Evolutionary conservation across 257 asterid species (phyloP).

Genomic region (Solanum chmielewskii): DNA sequence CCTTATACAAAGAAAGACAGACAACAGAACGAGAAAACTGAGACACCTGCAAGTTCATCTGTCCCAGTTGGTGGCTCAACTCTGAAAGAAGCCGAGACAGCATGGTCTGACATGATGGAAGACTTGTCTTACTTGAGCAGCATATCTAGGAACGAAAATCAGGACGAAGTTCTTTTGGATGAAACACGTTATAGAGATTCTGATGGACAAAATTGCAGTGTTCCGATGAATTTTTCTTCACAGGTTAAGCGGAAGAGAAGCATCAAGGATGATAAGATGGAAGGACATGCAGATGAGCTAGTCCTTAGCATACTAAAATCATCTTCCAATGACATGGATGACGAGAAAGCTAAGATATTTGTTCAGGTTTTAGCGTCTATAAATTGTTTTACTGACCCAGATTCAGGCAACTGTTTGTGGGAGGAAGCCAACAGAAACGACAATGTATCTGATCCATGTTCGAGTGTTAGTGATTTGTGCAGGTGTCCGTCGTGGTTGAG

Average conservation of each 20-base stretch:
- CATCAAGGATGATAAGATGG: constrained; percentile 15
- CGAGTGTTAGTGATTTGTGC: constrained; percentile 24
- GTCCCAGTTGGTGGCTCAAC: constrained; percentile 12
- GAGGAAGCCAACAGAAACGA: constrained; percentile 16
- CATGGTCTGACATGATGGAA: constrained; percentile 68
- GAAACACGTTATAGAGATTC: constrained; percentile 11
- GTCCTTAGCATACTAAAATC: constrained; percentile 33
- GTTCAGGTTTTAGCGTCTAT: constrained; percentile 36
- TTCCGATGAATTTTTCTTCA: constrained; percentile 3
- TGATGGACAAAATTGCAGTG: constrained; percentile 9
- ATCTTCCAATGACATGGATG: constrained; percentile 22
- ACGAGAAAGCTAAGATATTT: constrained; percentile 26
- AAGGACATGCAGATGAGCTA: constrained; percentile 20
- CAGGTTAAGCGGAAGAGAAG: constrained; percentile 25
- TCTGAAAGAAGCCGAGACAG: constrained; percentile 44
- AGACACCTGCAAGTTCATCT: constrained; percentile 1
- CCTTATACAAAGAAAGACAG: constrained; percentile 55
- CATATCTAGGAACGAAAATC: constrained; percentile 11
- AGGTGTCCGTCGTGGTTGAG: constrained; percentile 71
- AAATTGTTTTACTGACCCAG: constrained; percentile 48
- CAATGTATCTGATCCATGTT: constrained; percentile 15
- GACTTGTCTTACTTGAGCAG: constrained; percentile 44
- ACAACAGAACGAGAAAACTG: constrained; percentile 22
- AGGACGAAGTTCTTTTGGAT: constrained; percentile 13
- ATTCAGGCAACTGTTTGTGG: constrained; percentile 42